Conservation (phyloP, 768 basidiomycete genomes). For the Suillus americanus region DNA sequence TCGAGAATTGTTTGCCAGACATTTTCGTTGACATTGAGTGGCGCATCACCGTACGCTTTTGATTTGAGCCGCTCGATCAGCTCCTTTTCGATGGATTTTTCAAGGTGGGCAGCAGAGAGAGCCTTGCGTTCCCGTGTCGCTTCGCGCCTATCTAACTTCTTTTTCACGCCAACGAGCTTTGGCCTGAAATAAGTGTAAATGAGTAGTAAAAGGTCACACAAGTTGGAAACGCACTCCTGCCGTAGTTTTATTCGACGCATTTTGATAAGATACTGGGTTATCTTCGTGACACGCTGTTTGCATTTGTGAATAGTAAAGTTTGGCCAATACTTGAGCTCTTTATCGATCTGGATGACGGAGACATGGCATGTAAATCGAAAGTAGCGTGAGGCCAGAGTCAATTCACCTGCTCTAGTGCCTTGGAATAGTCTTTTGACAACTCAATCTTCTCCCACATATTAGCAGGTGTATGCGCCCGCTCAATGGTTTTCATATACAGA, state of each 20-base stretch:
- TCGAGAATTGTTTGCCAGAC: conserved; percentile 95
- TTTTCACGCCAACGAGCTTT: conserved; percentile 92
- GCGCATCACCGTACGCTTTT: conserved; percentile 96
- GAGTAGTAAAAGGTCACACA: not conserved
- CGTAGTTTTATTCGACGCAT: conserved; percentile 89
- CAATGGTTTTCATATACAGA: conserved; percentile 96
- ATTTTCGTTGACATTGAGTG: conserved; percentile 95
- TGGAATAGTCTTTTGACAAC: conserved; percentile 91
- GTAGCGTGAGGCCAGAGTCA: not conserved
- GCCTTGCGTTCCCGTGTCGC: conserved; percentile 93
- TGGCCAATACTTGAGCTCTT: conserved; percentile 96
- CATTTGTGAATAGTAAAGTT: conserved; percentile 98
- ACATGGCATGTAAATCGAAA: not conserved
- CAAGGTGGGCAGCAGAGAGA: conserved; percentile 91
- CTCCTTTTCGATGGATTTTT: conserved; percentile 94
- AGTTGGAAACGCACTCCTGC: conserved; percentile 62
- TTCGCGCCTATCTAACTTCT: conserved; percentile 94
- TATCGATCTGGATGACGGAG: conserved; percentile 75
- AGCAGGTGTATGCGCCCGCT: conserved; percentile 93
- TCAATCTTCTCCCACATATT: conserved; percentile 98
- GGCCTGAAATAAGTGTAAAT: conserved; percentile 50
- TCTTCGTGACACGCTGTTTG: conserved; percentile 98
- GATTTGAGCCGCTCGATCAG: conserved; percentile 93
- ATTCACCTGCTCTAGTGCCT: conserved; percentile 89
- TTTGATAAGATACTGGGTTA: conserved; percentile 98